Base-by-base conservation (phyloP, 2,329 filamentous ascomycete genomes). In the Xylaria sp. region DNA sequence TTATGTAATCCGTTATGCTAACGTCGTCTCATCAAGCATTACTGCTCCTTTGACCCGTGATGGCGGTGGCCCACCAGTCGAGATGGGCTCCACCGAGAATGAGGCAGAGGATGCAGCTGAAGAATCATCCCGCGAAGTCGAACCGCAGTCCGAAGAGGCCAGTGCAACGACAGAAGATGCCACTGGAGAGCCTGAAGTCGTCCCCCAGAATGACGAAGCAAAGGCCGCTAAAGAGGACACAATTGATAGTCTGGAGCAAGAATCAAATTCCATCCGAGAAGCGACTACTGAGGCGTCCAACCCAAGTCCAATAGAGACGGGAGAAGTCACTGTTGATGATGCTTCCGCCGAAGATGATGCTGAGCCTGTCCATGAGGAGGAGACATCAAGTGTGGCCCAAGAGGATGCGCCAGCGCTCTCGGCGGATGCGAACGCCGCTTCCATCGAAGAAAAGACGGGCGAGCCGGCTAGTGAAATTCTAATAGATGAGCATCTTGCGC, bases 401-500 rank as follows among this genome's bases (percentile, higher is more conserved):
- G 66, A 70, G 41, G 41, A 64, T 23, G 37, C 54, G 20, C 54
- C 62, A 4, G 51, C 60, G n/a, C 32, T 62, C 3, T 15, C 62
- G 41, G 41, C 55, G 7, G 34, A 67, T 59, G 41, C 54, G 13
- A 51, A 48, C n/a, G 37, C n/a, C 6, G 23, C 39, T 9, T 46
- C 58, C 1, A 1, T 51, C 5, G 48, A 56, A 28, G 71, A 66
- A 63, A 25, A 28, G 15, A 41, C 18, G 9, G 28, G 4, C 28
- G 44, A 64, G 50, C 9, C 50, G 6, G 39, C 63, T 18, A 41
- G 32, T 25, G 59, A 57, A 9, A 32, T 41, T 18, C 10, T 63
- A 25, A 50, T 68, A 68, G 68, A 68, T n/a, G 68, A 70, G 13
- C 65, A 68, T 56, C 52, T 50, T 9, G 65, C 65, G 5, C 37